Base-by-base conservation (phyloP, 2,329 filamentous ascomycete species). In the Drechmeria coniospora region DNA sequence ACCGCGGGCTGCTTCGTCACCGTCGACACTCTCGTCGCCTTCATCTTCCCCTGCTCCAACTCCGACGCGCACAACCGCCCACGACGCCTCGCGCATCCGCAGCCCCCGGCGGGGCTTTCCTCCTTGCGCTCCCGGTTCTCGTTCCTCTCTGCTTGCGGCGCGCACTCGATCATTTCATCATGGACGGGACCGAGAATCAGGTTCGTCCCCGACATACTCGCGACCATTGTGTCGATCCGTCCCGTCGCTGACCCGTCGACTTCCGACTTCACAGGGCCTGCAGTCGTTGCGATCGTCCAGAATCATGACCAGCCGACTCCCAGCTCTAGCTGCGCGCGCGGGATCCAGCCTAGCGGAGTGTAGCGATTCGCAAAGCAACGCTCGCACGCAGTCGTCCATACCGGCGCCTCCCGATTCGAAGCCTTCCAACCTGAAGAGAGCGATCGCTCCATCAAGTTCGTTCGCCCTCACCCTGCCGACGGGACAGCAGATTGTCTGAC, bases 321-420 rank as follows among this genome's bases (percentile, higher is more conserved):
- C 46, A 14, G 44, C 43, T 7, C 49, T 48, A 28, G 37, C 41
- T 5, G 34, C 40, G 20, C 32, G 39, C 19, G 33, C 37, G 32
- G 40, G 36, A 9, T 51, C 20, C 9, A 11, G 53, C 4, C 57
- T 74, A 11, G 49, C 59, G 8, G 69, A 74, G 42, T 63, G 70
- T 38, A 62, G 56, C 41, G 65, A 73, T 6, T 73, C 70, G n/a
- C 67, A 75, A 41, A 58, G 54, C 49, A 76, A 77, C 44, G 49
- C 61, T 23, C 63, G 69, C 27, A 46, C 52, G 8, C 62, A 61
- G 27, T 46, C 51, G 2, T 45, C 57, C 1, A 54, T 54, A 21
- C 54, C 54, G 28, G 51, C 57, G 19, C 51, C 56, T 8, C 45
- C 57, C n/a, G 31, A 42, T 5, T 28, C 37, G 13, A 57, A 58